Conservation (phyloP, 768 basidiomycete species). For the Auricularia auricula-judae region DNA sequence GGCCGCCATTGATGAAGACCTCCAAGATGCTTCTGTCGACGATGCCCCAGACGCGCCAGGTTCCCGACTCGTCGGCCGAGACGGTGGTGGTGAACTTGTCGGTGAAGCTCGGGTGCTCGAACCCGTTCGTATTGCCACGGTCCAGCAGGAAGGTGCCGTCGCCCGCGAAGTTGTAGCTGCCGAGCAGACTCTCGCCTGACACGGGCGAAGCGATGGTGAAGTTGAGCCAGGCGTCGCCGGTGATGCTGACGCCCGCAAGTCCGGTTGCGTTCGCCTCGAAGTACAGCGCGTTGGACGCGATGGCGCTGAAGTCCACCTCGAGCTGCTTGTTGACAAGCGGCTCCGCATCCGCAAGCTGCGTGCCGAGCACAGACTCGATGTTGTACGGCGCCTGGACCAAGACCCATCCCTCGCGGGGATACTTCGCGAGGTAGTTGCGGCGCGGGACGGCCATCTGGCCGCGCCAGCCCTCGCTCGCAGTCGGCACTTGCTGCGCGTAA, state of each 20-base stretch:
- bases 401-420: too few species aligned
- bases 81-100: not conserved
- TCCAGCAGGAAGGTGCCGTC: not conserved
- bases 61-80: not conserved
- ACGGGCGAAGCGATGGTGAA: not conserved
- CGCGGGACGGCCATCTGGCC: conserved; percentile 13
- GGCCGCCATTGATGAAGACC: not conserved
- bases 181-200: not conserved
- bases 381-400: too few species aligned
- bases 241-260: not conserved
- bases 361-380: too few species aligned
- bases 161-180: not conserved
- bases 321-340: too few species aligned
- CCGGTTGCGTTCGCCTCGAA: too few species aligned
- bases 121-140: not conserved
- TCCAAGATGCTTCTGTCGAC: not conserved
- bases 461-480: conserved; percentile 15
- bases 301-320: too few species aligned
- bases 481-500: conserved; percentile 15
- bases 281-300: too few species aligned
- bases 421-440: conserved; percentile 8
- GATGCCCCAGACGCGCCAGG: not conserved
- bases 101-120: not conserved
- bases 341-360: too few species aligned
- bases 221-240: not conserved